These are phyloP conservation scores for Marchantia polymorpha DNA, from an alignment of 225 moss, liverwort and hornwort genomes.

Conservation along the genomic window DNA sequence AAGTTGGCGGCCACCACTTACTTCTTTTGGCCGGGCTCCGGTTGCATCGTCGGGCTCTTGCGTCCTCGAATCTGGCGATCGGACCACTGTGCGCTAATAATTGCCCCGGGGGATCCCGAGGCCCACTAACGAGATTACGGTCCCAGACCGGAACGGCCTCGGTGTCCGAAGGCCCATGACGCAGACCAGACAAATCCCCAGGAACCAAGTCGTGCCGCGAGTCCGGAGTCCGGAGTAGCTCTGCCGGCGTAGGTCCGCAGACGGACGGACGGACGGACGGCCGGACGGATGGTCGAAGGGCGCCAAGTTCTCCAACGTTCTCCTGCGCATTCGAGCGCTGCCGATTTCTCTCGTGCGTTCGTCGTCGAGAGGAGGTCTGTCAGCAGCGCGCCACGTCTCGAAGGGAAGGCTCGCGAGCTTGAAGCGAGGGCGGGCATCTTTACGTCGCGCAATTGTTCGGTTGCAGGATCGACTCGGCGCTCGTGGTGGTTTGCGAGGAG, in stretches of 20 bases:
- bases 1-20: too few relatives aligned
- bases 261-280: not conserved
- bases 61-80: not conserved
- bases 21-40: too few relatives aligned
- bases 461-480: too few relatives aligned
- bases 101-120: constrained; percentile 1
- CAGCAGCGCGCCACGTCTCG: not conserved
- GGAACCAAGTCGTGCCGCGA: not conserved
- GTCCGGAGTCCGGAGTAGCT: too few relatives aligned
- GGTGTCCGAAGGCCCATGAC: not conserved
- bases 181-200: not conserved
- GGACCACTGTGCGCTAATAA: not conserved
- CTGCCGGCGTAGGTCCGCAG: not conserved
- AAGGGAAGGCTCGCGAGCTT: not conserved
- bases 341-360: not conserved
- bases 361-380: not conserved
- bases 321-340: not conserved
- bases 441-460: not conserved
- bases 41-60: too few relatives aligned
- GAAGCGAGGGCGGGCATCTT: not conserved
- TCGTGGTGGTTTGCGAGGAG: not conserved
- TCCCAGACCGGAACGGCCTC: not conserved
- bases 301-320: not conserved
- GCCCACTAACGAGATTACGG: not conserved
- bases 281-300: not conserved